Percentiles rank a stretch among this genome's conserved stretches.
These are phyloP conservation scores for Batrachochytrium dendrobatidis DNA, from an alignment of 371 early-diverging fungal species.

Conservation along the genomic window DNA sequence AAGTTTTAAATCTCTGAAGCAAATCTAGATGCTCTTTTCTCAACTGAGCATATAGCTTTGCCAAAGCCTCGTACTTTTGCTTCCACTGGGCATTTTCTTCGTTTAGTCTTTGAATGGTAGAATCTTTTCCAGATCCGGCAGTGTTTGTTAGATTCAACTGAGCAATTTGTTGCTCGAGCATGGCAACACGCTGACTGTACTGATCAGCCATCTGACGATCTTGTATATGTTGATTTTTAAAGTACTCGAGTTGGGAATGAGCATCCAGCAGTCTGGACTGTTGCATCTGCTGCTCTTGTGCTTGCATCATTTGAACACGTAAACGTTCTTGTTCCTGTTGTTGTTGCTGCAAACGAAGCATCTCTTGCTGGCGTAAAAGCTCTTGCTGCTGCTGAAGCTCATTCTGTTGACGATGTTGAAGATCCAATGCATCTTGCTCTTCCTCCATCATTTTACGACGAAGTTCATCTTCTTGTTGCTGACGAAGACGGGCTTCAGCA, in stretches of 20 bases:
- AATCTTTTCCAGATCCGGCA: conserved; percentile 25
- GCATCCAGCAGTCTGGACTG: conserved; percentile 63
- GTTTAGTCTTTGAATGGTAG: conserved; percentile 30
- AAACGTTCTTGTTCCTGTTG: conserved; percentile 19
- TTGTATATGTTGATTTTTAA: conserved; percentile 69
- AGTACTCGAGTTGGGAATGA: conserved; percentile 68
- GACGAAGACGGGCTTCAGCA: conserved; percentile 9
- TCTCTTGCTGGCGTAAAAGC: conserved; percentile 8
- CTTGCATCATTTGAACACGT: conserved; percentile 17
- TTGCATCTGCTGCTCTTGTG: conserved; percentile 16
- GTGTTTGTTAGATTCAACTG: conserved; percentile 54
- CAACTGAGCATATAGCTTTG: conserved; percentile 90
- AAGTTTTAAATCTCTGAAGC: conserved; percentile 65
- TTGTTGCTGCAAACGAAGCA: conserved; percentile 11
- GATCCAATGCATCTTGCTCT: conserved; percentile 17
- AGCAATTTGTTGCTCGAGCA: conserved; percentile 74
- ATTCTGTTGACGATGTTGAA: conserved; percentile 13
- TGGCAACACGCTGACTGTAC: conserved; percentile 58
- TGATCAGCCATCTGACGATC: conserved; percentile 77
- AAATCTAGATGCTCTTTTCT: conserved; percentile 94
- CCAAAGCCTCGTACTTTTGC: conserved; percentile 83
- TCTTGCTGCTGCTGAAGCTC: conserved; percentile 13
- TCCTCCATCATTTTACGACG: conserved; percentile 14
- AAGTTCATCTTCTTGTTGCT: conserved; percentile 14
- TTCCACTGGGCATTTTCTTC: conserved; percentile 72